Evolutionary conservation across 2,329 filamentous ascomycete genomes (phyloP).

Genomic region (Ophiocordyceps camponoti-leonardi): DNA sequence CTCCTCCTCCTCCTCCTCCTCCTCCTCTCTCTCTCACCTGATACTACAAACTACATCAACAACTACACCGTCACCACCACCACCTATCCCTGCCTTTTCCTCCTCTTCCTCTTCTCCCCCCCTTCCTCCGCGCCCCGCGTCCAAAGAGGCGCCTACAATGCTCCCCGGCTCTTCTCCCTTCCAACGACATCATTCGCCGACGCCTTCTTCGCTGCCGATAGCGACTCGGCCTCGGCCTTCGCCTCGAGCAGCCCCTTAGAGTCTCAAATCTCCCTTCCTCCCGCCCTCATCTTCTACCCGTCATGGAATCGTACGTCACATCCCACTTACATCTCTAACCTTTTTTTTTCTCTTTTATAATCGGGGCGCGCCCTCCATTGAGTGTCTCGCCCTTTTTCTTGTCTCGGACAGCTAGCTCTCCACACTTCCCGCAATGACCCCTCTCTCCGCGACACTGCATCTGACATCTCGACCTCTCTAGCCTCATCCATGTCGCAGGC

Average conservation of each 20-base stretch:
- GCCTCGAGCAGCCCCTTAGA: neutral
- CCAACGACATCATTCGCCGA: neutral
- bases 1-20: neutral
- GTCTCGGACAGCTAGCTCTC: neutral
- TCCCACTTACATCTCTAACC: neutral
- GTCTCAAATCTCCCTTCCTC: neutral
- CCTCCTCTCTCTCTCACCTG: neutral
- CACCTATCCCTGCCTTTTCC: neutral
- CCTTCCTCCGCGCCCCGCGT: neutral
- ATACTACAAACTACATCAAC: too few species aligned
- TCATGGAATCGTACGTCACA: neutral
- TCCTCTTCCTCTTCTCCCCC: neutral
- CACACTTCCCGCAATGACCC: neutral
- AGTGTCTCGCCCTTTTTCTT: neutral
- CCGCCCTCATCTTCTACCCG: neutral
- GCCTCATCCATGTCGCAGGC: slow-evolving; percentile 35
- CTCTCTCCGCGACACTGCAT: neutral
- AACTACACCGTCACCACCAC: neutral
- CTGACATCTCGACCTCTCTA: slow-evolving; percentile 7
- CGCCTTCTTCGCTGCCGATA: neutral
- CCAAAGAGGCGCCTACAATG: neutral
- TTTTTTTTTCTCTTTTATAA: too few species aligned
- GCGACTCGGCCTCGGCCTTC: neutral
- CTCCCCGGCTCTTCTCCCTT: neutral
- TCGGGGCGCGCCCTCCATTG: too few species aligned